Evolutionary conservation across 495 filamentous ascomycete genomes (phyloP).

Genomic region (Penicillium crystallinum): DNA sequence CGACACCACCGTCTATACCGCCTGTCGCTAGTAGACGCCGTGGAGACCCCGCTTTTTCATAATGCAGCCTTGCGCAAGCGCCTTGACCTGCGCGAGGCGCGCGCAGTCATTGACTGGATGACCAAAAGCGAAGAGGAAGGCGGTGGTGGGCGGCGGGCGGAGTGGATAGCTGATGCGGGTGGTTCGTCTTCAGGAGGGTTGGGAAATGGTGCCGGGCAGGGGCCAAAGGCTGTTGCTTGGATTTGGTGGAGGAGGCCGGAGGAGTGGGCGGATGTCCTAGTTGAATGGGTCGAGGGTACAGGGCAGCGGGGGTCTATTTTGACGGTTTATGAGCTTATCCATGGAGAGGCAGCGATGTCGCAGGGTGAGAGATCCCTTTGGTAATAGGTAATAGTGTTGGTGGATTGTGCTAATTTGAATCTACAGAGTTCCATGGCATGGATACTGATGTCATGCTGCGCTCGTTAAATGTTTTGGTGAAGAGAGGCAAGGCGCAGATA

Average conservation of each 20-base stretch:
- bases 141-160: slow-evolving; percentile 53
- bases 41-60: slow-evolving; percentile 55
- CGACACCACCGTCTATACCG: slow-evolving; percentile 66
- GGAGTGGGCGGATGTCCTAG: slow-evolving; percentile 66
- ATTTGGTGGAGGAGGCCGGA: slow-evolving; percentile 67
- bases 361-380: slow-evolving; percentile 45
- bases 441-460: slow-evolving; percentile 73
- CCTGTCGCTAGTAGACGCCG: slow-evolving; percentile 58
- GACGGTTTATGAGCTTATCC: slow-evolving; percentile 69
- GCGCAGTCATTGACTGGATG: slow-evolving; percentile 71
- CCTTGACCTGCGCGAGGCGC: slow-evolving; percentile 56
- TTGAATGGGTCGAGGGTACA: slow-evolving; percentile 64
- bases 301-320: slow-evolving; percentile 69
- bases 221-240: slow-evolving; percentile 44
- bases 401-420: slow-evolving; percentile 11
- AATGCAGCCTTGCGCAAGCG: slow-evolving; percentile 50
- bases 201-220: slow-evolving; percentile 5
- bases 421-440: slow-evolving; percentile 79
- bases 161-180: slow-evolving; percentile 52
- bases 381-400: neutral
- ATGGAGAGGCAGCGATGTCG: slow-evolving; percentile 58
- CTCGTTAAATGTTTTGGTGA: slow-evolving; percentile 73
- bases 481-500: slow-evolving; percentile 85
- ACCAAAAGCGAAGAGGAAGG: slow-evolving; percentile 54
- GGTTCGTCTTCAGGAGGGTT: neutral